Conservation (phyloP, 495 filamentous ascomycete species). For the Penicillium canescens region DNA sequence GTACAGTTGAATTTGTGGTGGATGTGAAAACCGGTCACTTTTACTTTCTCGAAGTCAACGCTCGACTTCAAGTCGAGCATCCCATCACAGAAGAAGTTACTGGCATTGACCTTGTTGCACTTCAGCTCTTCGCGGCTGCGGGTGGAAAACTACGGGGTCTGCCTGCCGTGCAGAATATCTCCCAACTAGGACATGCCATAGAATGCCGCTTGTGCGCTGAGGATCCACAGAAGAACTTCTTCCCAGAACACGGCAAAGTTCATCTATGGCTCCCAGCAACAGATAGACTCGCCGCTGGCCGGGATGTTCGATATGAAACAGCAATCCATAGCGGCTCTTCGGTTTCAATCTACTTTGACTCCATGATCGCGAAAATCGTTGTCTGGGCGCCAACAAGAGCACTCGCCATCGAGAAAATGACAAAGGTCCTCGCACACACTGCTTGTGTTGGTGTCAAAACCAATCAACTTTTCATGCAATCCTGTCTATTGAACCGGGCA, state of each 20-base stretch:
- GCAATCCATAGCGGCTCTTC: constrained; percentile 80
- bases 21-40: constrained; percentile 80
- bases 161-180: constrained; percentile 66
- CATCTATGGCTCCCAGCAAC: constrained; percentile 50
- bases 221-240: constrained; percentile 76
- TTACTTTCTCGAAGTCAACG: constrained; percentile 98
- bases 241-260: constrained; percentile 77
- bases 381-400: constrained; percentile 70
- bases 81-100: constrained; percentile 89
- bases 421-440: constrained; percentile 70
- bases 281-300: constrained; percentile 54
- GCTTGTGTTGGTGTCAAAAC: constrained; percentile 82
- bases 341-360: constrained; percentile 83
- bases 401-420: constrained; percentile 74
- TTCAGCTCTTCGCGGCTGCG: constrained; percentile 81
- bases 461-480: constrained; percentile 86
- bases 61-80: constrained; percentile 88
- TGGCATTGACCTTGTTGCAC: constrained; percentile 81
- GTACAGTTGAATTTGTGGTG: constrained; percentile 93
- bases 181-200: constrained; percentile 70
- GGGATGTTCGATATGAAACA: constrained; percentile 77
- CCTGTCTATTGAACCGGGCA: constrained; percentile 63
- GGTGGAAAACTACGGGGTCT: constrained; percentile 69
- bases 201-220: constrained; percentile 91
- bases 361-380: constrained; percentile 94